Evolutionary conservation across 2,329 filamentous ascomycete genomes (phyloP).

Genomic region (Hypoxylon rubiginosum): DNA sequence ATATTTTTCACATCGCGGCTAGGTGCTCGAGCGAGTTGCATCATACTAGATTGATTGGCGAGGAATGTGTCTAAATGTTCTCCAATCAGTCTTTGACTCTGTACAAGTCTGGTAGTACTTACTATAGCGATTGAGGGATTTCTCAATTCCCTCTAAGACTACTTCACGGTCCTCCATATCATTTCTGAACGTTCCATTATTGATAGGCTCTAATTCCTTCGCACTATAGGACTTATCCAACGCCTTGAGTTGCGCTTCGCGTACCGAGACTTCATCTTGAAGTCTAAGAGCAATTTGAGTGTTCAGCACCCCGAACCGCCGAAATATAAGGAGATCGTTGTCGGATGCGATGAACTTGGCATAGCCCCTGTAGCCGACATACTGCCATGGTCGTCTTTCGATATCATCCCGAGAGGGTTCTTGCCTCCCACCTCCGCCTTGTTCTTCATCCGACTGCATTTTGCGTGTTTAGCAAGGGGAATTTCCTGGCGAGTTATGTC

Average conservation of each 20-base stretch:
- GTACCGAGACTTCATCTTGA: conserved; percentile 52
- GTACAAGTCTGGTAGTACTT: conserved; percentile 1
- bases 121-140: conserved; percentile 47
- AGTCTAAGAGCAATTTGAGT: conserved; percentile 50
- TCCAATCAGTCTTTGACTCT: not conserved
- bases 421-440: not conserved
- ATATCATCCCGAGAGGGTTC: conserved; percentile 14
- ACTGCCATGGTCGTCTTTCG: conserved; percentile 49
- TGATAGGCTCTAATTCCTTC: conserved; percentile 32
- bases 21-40: conserved; percentile 30
- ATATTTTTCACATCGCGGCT: conserved; percentile 45
- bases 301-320: conserved; percentile 52
- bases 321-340: conserved; percentile 51
- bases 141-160: conserved; percentile 33
- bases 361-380: conserved; percentile 51
- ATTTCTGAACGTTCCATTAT: conserved; percentile 50
- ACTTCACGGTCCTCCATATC: conserved; percentile 39
- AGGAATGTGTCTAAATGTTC: conserved; percentile 40
- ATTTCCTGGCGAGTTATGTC: too few relatives aligned
- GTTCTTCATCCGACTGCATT: not conserved
- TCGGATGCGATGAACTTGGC: conserved; percentile 49
- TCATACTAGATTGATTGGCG: conserved; percentile 42
- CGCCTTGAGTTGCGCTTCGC: conserved; percentile 50
- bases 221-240: conserved; percentile 47
- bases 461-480: too few relatives aligned